Conservation (phyloP, 305 asterid species). For the Vinca major region DNA sequence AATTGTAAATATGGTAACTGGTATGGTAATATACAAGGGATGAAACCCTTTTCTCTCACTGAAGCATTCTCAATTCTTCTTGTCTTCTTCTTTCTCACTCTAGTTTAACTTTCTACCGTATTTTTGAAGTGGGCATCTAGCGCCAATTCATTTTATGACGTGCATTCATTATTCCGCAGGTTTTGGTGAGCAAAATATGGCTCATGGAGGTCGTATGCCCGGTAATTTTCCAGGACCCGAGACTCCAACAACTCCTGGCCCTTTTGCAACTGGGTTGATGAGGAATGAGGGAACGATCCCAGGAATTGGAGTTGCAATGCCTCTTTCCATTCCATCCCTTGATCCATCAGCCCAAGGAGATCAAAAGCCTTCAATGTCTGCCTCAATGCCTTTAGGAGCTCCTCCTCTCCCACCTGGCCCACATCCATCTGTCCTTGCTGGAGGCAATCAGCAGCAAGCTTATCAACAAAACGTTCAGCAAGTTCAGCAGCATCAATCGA, state of each 20-base stretch:
- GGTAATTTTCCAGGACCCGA: conserved; percentile 62
- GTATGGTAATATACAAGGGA: too few relatives aligned
- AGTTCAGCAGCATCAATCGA: conserved; percentile 54
- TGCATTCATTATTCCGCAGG: conserved; percentile 28
- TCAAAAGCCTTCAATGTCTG: conserved; percentile 48
- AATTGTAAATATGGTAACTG: not conserved
- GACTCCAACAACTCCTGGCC: conserved; percentile 68
- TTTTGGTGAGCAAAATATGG: conserved; percentile 56
- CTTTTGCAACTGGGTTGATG: conserved; percentile 68
- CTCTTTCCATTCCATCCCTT: conserved; percentile 54
- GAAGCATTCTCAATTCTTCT: too few relatives aligned
- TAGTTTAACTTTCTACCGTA: too few relatives aligned
- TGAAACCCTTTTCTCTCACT: too few relatives aligned
- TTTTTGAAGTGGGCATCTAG: too few relatives aligned
- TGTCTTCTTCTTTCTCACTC: too few relatives aligned
- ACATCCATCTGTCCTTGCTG: conserved; percentile 72
- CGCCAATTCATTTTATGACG: not conserved
- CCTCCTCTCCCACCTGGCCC: conserved; percentile 99
- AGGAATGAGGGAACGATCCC: conserved; percentile 97
- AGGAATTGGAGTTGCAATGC: conserved; percentile 97
- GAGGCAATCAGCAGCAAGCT: conserved; percentile 65
- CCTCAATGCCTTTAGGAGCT: conserved; percentile 53
- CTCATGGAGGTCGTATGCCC: conserved; percentile 44
- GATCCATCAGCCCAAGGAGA: conserved; percentile 80
- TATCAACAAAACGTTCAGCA: conserved; percentile 69